Evolutionary conservation across 352 stramenopile genomes (phyloP).

Genomic region (Blastocystis sp.): DNA sequence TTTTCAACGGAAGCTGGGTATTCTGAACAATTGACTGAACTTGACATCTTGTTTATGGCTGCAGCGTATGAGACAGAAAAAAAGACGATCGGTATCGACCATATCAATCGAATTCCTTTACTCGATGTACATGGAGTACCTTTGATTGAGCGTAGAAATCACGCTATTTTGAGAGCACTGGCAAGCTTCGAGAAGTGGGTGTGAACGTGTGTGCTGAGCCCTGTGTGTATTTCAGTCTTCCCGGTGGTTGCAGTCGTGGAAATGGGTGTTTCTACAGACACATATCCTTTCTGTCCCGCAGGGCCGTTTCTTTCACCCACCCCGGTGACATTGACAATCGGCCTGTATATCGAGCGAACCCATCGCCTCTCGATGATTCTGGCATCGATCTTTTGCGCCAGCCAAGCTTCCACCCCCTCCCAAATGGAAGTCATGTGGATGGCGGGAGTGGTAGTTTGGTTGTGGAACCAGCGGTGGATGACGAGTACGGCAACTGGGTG

Average conservation of each 20-base stretch:
- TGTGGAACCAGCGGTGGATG: background rate
- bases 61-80: constrained; percentile 10
- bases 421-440: constrained; percentile 18
- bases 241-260: constrained; percentile 32
- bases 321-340: constrained; percentile 7
- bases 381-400: background rate
- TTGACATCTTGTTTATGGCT: constrained; percentile 42
- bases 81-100: background rate
- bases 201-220: constrained; percentile 42
- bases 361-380: too few species aligned
- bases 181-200: constrained; percentile 29
- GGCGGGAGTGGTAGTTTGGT: constrained; percentile 42
- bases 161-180: constrained; percentile 30
- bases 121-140: background rate
- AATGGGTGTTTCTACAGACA: constrained; percentile 51
- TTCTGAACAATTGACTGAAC: constrained; percentile 11
- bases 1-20: constrained; percentile 24
- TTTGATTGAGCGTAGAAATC: background rate
- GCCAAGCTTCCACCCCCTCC: background rate
- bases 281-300: background rate
- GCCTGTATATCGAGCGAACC: too few species aligned
- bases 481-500: background rate
- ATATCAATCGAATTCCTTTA: constrained; percentile 31
- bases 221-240: constrained; percentile 32
- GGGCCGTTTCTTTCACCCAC: background rate